Conservation (phyloP, 306 rosid genomes). For the Rosa rugosa region DNA sequence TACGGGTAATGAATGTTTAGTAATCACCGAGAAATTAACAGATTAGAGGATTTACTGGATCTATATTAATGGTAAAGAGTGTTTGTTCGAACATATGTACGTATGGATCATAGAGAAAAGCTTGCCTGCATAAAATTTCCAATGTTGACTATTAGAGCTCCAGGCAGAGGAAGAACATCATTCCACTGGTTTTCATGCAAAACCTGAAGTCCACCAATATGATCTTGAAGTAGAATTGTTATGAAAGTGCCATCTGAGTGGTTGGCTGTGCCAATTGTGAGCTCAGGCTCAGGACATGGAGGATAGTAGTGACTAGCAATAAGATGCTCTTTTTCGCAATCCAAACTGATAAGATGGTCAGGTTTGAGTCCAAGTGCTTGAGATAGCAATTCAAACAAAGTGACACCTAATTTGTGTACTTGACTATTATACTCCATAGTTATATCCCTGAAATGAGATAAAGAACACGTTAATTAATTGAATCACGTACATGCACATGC, state of each 20-base stretch:
- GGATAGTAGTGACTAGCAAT: background rate
- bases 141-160: background rate
- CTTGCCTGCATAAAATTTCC: background rate
- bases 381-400: background rate
- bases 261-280: background rate
- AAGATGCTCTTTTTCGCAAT: background rate
- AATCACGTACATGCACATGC: background rate
- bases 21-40: no score
- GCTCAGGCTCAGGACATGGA: slow-evolving; percentile 2
- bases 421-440: background rate
- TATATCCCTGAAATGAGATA: background rate
- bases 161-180: background rate
- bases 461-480: background rate
- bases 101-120: background rate
- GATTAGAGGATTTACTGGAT: no score
- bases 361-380: background rate
- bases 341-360: background rate
- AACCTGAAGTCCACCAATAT: background rate
- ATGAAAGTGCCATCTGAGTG: background rate
- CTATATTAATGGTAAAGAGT: background rate
- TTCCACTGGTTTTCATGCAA: background rate
- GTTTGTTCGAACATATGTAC: background rate
- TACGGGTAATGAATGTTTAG: no score
- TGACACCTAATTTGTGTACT: background rate
- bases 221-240: background rate